These are phyloP conservation scores for Podospora bellae-mahoneyi DNA, from an alignment of 495 filamentous ascomycete species.

Conservation along the genomic window DNA sequence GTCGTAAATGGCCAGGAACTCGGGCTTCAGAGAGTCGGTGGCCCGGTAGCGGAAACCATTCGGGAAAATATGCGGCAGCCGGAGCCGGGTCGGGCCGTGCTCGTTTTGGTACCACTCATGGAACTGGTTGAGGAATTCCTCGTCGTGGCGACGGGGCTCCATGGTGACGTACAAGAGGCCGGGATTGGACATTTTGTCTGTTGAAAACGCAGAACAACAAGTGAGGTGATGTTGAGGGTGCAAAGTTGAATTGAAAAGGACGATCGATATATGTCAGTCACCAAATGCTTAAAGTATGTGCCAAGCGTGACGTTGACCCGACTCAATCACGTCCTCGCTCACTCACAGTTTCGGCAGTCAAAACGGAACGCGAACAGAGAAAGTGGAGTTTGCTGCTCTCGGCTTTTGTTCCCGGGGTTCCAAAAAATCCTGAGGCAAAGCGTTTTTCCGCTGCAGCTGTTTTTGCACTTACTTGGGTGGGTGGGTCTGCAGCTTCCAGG, in stretches of 20 bases:
- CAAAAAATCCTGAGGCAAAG: conserved; percentile 20
- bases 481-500: background rate
- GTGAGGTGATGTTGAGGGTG: background rate
- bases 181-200: conserved; percentile 1
- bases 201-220: background rate
- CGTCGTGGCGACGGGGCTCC: conserved; percentile 54
- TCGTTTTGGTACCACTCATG: conserved; percentile 92
- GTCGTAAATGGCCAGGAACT: conserved; percentile 78
- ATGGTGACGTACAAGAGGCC: conserved; percentile 78
- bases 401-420: conserved; percentile 26
- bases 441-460: conserved; percentile 24
- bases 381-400: conserved; percentile 17
- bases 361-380: conserved; percentile 1
- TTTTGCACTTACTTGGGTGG: background rate
- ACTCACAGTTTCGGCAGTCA: conserved; percentile 1
- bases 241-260: background rate
- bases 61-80: conserved; percentile 61
- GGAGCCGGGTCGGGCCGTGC: conserved; percentile 73
- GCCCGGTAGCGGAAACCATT: conserved; percentile 78
- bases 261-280: background rate
- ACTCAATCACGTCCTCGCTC: background rate
- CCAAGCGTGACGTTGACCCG: background rate
- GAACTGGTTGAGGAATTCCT: conserved; percentile 62
- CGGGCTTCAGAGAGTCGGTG: conserved; percentile 55
- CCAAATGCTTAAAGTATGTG: background rate